Evolutionary conservation across 208 protist genomes (phyloP).

Genomic region (Leptomonas pyrrhocoris): DNA sequence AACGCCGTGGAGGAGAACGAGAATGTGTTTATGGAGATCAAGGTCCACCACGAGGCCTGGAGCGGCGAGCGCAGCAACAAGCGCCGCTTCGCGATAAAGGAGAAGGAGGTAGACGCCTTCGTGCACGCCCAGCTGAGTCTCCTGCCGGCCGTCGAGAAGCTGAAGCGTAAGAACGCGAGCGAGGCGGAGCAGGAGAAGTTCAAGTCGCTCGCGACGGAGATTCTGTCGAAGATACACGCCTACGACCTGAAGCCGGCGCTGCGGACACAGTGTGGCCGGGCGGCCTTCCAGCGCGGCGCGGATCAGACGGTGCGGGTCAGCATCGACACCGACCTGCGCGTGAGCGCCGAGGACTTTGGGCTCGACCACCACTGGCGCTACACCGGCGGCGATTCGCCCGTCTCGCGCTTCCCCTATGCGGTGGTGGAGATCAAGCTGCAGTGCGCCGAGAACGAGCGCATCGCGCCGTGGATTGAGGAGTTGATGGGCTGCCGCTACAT

Average conservation of each 20-base stretch:
- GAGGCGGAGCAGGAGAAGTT: constrained; percentile 75
- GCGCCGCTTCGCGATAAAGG: constrained; percentile 83
- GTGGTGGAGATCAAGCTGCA: constrained; percentile 90
- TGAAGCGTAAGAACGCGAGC: constrained; percentile 75
- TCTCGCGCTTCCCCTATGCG: constrained; percentile 85
- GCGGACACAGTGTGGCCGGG: constrained; percentile 83
- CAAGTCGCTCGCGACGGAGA: constrained; percentile 82
- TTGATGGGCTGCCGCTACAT: constrained; percentile 90
- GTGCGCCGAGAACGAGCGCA: constrained; percentile 88
- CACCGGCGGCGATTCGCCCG: constrained; percentile 62
- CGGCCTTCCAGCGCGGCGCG: constrained; percentile 85
- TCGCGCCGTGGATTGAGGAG: constrained; percentile 90
- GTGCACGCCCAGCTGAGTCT: constrained; percentile 75
- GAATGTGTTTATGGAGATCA: constrained; percentile 91
- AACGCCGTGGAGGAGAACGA: constrained; percentile 61
- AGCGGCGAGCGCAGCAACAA: constrained; percentile 90
- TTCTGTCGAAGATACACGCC: constrained; percentile 81
- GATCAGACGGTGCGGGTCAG: constrained; percentile 88
- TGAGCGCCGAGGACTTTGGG: constrained; percentile 86
- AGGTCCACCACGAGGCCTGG: constrained; percentile 90
- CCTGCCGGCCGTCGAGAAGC: constrained; percentile 70
- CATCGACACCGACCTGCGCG: constrained; percentile 86
- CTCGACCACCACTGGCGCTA: constrained; percentile 89
- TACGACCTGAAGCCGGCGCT: constrained; percentile 88
- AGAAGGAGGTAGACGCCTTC: constrained; percentile 81